Conservation (phyloP, 495 filamentous ascomycete genomes). For the Lasiosphaeria miniovina region DNA sequence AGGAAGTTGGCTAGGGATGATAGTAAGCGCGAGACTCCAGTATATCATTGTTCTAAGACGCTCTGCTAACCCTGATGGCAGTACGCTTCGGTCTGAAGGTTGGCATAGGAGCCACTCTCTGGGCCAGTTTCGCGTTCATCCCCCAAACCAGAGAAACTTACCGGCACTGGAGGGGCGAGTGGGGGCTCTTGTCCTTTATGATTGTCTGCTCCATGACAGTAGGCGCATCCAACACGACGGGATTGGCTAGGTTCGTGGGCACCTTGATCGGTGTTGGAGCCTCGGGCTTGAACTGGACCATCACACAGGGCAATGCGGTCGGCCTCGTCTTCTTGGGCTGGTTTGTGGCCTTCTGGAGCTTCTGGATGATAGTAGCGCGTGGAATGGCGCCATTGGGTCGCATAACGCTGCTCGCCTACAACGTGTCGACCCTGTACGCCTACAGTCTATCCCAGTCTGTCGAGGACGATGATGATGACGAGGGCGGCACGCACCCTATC, state of each 20-base stretch:
- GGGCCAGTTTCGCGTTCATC: slow-evolving; percentile 83
- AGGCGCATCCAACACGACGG: slow-evolving; percentile 90
- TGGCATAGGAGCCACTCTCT: slow-evolving; percentile 80
- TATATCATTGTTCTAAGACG: neutral
- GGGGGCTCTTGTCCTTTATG: slow-evolving; percentile 97
- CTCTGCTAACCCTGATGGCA: slow-evolving; percentile 31
- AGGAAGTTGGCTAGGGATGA: slow-evolving; percentile 50
- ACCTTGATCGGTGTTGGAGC: slow-evolving; percentile 77
- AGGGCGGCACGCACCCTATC: slow-evolving; percentile 79
- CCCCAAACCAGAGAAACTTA: slow-evolving; percentile 74
- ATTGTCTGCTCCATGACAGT: slow-evolving; percentile 97
- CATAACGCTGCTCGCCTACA: slow-evolving; percentile 92
- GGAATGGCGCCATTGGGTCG: slow-evolving; percentile 87
- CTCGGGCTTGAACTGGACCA: slow-evolving; percentile 73
- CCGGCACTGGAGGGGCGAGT: slow-evolving; percentile 89
- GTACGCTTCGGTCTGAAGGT: slow-evolving; percentile 85
- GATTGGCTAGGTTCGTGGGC: slow-evolving; percentile 79
- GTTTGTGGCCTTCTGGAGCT: slow-evolving; percentile 74
- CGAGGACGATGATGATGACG: slow-evolving; percentile 74
- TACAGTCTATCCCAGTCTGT: slow-evolving; percentile 81
- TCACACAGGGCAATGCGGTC: slow-evolving; percentile 67
- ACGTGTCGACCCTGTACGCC: slow-evolving; percentile 91
- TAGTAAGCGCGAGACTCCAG: slow-evolving; percentile 29
- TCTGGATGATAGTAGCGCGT: slow-evolving; percentile 81
- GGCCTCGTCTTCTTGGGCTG: slow-evolving; percentile 75